A percentile compares a stretch with the other conserved stretches of the same genome.
phyloP scores from a whole-genome alignment of 2,329 filamentous ascomycete species.

The Stachybotrys chartarum region DNA sequence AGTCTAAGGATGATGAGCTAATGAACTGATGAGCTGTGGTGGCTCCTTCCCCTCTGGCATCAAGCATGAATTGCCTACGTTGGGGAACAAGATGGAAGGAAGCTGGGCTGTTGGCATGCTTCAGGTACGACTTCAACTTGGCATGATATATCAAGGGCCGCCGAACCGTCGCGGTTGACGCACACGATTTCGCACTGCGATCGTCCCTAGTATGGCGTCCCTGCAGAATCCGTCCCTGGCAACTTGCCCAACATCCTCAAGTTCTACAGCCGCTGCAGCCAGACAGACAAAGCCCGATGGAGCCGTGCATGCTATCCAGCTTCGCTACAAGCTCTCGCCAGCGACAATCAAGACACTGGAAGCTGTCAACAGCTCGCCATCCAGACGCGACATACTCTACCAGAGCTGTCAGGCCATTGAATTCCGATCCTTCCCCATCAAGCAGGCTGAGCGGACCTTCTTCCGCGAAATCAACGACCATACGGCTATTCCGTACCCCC shows the following conservation, averaged over 20 bases:
- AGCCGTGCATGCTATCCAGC: conserved; percentile 18
- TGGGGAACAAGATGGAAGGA: too few species aligned
- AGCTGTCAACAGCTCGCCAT: conserved; percentile 15
- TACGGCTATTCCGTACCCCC: conserved; percentile 28
- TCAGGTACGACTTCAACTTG: too few species aligned
- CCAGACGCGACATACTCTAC: conserved; percentile 26
- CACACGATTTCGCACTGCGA: too few species aligned
- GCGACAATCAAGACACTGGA: conserved; percentile 23
- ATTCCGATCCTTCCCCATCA: conserved; percentile 28
- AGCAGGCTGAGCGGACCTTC: conserved; percentile 24
- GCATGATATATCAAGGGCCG: too few species aligned
- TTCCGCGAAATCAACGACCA: conserved; percentile 31
- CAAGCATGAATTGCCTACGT: too few species aligned
- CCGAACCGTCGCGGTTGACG: background rate
- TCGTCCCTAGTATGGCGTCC: background rate
- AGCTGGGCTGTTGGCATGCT: too few species aligned
- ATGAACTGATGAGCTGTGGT: too few species aligned
- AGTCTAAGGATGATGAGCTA: too few species aligned
- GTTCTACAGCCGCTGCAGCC: background rate
- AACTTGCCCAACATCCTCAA: background rate
- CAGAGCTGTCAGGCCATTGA: conserved; percentile 30
- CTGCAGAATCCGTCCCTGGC: background rate
- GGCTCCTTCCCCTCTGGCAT: too few species aligned
- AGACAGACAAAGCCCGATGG: background rate
- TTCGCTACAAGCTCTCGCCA: conserved; percentile 24